A percentile compares a stretch with the other conserved stretches of the same genome.
Conservation (phyloP, 345 rosid species). For the Cardamine resedifolia region DNA sequence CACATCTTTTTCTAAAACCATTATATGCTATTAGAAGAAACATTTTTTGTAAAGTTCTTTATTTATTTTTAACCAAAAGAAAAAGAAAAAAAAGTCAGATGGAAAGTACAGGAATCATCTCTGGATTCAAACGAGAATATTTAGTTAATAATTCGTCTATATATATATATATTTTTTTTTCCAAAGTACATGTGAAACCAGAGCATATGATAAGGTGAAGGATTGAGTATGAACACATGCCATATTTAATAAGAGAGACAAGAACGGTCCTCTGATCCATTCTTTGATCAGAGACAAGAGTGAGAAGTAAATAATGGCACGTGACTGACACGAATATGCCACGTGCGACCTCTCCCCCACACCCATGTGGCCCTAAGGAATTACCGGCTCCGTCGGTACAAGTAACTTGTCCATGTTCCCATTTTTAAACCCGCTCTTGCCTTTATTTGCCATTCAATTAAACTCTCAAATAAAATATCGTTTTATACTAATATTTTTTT, state of each 20-base stretch:
- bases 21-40: conserved; percentile 18
- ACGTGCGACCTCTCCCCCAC: conserved; percentile 49
- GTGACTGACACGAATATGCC: conserved; percentile 43
- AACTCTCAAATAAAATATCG: not conserved
- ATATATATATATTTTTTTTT: not conserved
- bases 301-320: conserved; percentile 59
- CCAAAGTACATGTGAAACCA: conserved; percentile 38
- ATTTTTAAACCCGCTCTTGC: not conserved
- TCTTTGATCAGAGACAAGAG: conserved; percentile 31
- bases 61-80: not conserved
- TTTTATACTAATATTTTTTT: not conserved
- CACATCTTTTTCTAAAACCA: conserved; percentile 17
- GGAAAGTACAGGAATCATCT: conserved; percentile 24
- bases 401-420: conserved; percentile 43
- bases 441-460: not conserved
- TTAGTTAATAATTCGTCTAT: conserved; percentile 15
- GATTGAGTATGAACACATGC: conserved; percentile 37
- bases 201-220: conserved; percentile 34
- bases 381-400: conserved; percentile 52
- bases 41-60: not conserved
- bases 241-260: conserved; percentile 40
- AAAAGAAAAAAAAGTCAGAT: conserved; percentile 8
- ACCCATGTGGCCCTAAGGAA: conserved; percentile 49
- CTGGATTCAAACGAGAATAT: conserved; percentile 34
- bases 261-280: conserved; percentile 38